Evolutionary conservation across 208 protist species (phyloP).

Genomic region (Blastocrithidia nonstop): DNA sequence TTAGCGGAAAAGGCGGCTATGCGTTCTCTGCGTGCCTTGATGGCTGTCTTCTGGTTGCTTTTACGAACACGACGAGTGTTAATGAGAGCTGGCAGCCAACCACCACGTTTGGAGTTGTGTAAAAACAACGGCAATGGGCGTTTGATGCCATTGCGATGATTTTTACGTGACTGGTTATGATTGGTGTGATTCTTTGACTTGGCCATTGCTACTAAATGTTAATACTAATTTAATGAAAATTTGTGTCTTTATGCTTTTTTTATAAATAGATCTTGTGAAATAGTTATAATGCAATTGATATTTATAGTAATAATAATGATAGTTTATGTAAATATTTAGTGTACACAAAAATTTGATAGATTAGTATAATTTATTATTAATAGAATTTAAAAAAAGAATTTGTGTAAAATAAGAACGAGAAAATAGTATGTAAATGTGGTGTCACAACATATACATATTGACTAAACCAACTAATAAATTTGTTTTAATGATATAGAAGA

Average conservation of each 20-base stretch:
- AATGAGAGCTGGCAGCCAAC: slow-evolving; percentile 61
- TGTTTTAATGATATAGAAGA: neutral
- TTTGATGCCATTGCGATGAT: slow-evolving; percentile 87
- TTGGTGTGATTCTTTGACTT: slow-evolving; percentile 92
- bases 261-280: too few species aligned
- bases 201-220: too few species aligned
- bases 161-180: slow-evolving; percentile 88
- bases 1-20: slow-evolving; percentile 33
- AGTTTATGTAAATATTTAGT: too few species aligned
- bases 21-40: slow-evolving; percentile 60
- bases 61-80: slow-evolving; percentile 77
- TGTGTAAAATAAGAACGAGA: too few species aligned
- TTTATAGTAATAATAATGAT: too few species aligned
- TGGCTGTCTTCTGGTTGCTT: slow-evolving; percentile 75
- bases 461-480: neutral
- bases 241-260: too few species aligned
- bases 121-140: slow-evolving; percentile 46
- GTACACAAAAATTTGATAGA: too few species aligned
- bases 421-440: too few species aligned
- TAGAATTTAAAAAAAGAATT: too few species aligned
- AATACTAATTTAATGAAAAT: too few species aligned
- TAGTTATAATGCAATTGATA: too few species aligned
- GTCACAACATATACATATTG: slow-evolving; percentile 1
- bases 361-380: too few species aligned
- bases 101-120: slow-evolving; percentile 67